Base-by-base conservation (phyloP, 768 basidiomycete genomes). In the Pleurotus salmoneostramineus region DNA sequence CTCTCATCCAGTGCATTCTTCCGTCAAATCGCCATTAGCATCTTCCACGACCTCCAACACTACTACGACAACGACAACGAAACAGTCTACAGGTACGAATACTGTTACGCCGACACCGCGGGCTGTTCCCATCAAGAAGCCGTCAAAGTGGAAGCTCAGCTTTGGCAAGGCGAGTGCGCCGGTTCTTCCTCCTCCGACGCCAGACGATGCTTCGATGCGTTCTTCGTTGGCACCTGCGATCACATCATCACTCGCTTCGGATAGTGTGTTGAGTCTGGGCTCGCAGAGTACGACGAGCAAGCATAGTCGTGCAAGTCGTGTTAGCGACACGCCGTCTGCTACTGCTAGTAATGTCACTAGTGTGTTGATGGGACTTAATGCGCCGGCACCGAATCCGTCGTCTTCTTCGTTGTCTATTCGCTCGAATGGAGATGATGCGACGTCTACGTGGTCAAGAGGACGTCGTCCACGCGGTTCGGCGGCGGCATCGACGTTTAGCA, bases 121-220 rank as follows among this genome's bases (percentile, higher is more conserved):
- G 44, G 12, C 36, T 17, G 52, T n/a, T 11, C 36, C 52, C 62
- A 63, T 71, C 57, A 93, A 92, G 78, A 93, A 93, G 77, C 77
- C 89, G 55, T 91, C 88, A n/a, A 91, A 86, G 66, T 88, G 93
- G 91, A 91, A 88, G 72, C 77, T 91, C 64, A 77, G 85, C 63
- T 89, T 93, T 70, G 78, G 89, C 60, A 86, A 84, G 74, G 76
- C 72, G 65, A 79, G 69, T 63, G 69, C 74, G 37, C 44, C 56
- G 11, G 63, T 77, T 52, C 66, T 74, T 40, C 62, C 73, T 17
- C 71, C 4, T 67, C 74, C 35, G 79, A 77, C 42, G 68, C 68
- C 72, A 14, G 77, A 78, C 57, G 79, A 77, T 57, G 40, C 46
- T 34, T 15, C 50, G 11, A 49, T 33, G 8, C 10, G 43, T 14